phyloP scores from a whole-genome alignment of 2,329 filamentous ascomycete species.

The Waltergamsia citrina region DNA sequence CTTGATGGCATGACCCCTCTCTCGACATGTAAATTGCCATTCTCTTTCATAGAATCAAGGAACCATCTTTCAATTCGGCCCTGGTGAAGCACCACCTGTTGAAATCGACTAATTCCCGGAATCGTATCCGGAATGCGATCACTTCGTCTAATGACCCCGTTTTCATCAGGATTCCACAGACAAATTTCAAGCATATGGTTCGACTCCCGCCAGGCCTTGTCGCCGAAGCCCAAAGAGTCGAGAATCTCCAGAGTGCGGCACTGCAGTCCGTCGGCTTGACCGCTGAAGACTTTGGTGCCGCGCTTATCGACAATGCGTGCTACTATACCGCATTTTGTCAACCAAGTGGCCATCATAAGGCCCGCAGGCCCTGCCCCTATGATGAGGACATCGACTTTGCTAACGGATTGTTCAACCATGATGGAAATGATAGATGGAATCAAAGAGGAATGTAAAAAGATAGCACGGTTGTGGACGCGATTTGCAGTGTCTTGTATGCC shows the following conservation, averaged over 20 bases:
- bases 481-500: too few species aligned
- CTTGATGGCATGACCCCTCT: conserved; percentile 48
- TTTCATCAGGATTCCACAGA: conserved; percentile 51
- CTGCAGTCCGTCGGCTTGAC: conserved; percentile 41
- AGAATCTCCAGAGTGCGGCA: conserved; percentile 63
- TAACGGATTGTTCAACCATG: conserved; percentile 1
- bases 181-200: conserved; percentile 56
- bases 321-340: conserved; percentile 18
- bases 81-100: conserved; percentile 61
- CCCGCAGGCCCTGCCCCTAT: conserved; percentile 37
- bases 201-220: conserved; percentile 53
- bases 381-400: conserved; percentile 19
- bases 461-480: too few species aligned
- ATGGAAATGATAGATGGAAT: too few species aligned
- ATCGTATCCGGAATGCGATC: conserved; percentile 55
- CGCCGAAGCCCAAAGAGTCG: conserved; percentile 58
- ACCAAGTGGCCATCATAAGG: conserved; percentile 28
- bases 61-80: conserved; percentile 61
- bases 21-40: conserved; percentile 39
- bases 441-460: too few species aligned
- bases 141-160: conserved; percentile 46
- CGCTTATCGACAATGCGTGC: conserved; percentile 10
- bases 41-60: conserved; percentile 41
- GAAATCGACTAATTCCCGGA: conserved; percentile 50
- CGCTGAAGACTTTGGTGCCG: conserved; percentile 12